Conservation (phyloP, 768 basidiomycete genomes). For the Trametes elegans region DNA sequence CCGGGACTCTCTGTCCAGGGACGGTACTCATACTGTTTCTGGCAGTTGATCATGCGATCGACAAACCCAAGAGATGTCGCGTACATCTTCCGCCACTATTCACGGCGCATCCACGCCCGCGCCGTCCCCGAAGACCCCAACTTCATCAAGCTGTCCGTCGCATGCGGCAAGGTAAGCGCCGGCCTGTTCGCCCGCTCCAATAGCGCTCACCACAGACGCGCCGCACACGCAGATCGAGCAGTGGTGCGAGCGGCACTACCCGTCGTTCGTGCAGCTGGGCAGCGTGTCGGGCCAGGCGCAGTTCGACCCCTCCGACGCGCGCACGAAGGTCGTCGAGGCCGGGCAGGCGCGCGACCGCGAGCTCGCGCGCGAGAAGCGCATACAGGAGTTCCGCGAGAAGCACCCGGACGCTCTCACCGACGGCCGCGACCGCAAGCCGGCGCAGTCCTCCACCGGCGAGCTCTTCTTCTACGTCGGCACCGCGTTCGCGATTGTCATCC, state of each 20-base stretch:
- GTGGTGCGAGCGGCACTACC: constrained; percentile 93
- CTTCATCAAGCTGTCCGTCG: constrained; percentile 78
- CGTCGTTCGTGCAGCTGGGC: constrained; percentile 70
- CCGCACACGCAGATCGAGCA: constrained; percentile 66
- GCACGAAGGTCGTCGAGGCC: constrained; percentile 46
- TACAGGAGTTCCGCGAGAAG: constrained; percentile 20
- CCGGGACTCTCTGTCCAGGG: neutral
- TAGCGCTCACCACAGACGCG: neutral
- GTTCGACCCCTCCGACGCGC: constrained; percentile 53
- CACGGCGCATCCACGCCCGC: constrained; percentile 79
- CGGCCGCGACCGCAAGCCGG: neutral
- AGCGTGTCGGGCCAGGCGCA: constrained; percentile 13
- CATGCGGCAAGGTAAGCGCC: constrained; percentile 71
- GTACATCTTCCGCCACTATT: constrained; percentile 80
- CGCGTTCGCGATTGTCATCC: constrained; percentile 28
- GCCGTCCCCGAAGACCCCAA: constrained; percentile 81
- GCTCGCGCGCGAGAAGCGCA: constrained; percentile 31
- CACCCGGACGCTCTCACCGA: neutral
- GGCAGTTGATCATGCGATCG: constrained; percentile 85
- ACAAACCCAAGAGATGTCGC: constrained; percentile 92
- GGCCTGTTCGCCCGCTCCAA: neutral
- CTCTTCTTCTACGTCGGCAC: constrained; percentile 30
- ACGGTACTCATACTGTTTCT: neutral
- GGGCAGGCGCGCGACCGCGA: constrained; percentile 42
- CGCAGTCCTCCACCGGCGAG: constrained; percentile 21